A percentile compares a stretch with the other conserved stretches of the same genome.
Conservation (phyloP, 2,329 filamentous ascomycete species). For the Colletotrichum sp. region DNA sequence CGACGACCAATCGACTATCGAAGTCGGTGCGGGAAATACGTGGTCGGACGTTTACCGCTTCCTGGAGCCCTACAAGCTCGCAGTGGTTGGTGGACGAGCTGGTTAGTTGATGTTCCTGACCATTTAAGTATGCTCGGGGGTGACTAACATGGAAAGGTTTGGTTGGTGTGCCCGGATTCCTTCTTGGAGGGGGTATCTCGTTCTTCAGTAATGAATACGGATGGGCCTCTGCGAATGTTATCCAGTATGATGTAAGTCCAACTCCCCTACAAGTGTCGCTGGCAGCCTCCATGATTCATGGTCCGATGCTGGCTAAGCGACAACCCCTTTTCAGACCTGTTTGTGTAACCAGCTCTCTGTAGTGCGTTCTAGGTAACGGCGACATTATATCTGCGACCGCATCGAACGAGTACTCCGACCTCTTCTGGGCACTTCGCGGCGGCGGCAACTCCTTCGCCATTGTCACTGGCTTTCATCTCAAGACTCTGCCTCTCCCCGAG, state of each 20-base stretch:
- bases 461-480: slow-evolving; percentile 31
- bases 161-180: not conserved
- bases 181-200: not conserved
- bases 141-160: not conserved
- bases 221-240: not conserved
- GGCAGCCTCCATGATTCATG: not conserved
- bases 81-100: not conserved
- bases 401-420: slow-evolving; percentile 35
- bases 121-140: accelerated
- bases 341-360: accelerated
- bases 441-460: slow-evolving; percentile 43
- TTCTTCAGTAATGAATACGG: not conserved
- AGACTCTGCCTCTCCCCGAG: not conserved
- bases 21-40: not conserved
- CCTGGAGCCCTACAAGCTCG: not conserved
- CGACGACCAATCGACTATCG: not conserved
- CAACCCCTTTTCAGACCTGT: not conserved
- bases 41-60: not conserved
- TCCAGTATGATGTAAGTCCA: not conserved
- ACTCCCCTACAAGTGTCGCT: not conserved
- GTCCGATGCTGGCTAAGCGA: not conserved
- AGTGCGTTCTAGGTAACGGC: slow-evolving; percentile 30
- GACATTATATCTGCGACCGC: slow-evolving; percentile 45
- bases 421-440: slow-evolving; percentile 49
- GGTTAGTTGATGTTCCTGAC: not conserved